Evolutionary conservation across 441 rosid species (phyloP).

Genomic region (Brassica hybrid): DNA sequence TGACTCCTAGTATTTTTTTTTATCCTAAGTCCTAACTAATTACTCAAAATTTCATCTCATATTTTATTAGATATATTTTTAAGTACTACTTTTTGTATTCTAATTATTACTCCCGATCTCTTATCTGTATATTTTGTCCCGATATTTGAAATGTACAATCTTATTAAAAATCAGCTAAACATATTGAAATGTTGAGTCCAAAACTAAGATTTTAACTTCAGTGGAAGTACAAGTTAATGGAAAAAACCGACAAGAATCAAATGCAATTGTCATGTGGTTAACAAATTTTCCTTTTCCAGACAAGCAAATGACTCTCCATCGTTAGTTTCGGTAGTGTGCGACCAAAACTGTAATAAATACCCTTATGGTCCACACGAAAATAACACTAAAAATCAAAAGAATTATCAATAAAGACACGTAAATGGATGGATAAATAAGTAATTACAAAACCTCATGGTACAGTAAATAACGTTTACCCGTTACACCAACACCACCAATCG

Average conservation of each 20-base stretch:
- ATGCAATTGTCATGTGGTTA: conserved; percentile 28
- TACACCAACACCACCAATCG: conserved; percentile 11
- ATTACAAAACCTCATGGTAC: background rate
- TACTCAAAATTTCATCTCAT: no score
- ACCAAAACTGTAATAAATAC: conserved; percentile 24
- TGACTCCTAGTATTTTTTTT: no score
- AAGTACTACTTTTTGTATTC: background rate
- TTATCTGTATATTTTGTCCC: background rate
- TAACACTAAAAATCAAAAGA: conserved; percentile 18
- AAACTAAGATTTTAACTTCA: background rate
- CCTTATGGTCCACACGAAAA: conserved; percentile 23
- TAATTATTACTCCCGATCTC: background rate
- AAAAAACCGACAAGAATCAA: conserved; percentile 3
- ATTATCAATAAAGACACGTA: conserved; percentile 15
- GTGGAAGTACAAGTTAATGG: background rate
- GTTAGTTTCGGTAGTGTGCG: conserved; percentile 17
- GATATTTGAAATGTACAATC: background rate
- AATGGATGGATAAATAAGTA: conserved; percentile 23
- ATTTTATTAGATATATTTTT: no score
- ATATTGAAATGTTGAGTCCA: background rate
- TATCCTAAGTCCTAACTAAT: no score
- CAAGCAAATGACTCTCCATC: conserved; percentile 15
- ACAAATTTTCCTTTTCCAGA: conserved; percentile 10
- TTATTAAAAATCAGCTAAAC: background rate
- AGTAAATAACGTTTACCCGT: conserved; percentile 1